Percentiles rank a stretch among this genome's conserved stretches.
These are phyloP conservation scores for Penicillium brasilianum DNA, from an alignment of 2,329 filamentous ascomycete species.

Conservation along the genomic window DNA sequence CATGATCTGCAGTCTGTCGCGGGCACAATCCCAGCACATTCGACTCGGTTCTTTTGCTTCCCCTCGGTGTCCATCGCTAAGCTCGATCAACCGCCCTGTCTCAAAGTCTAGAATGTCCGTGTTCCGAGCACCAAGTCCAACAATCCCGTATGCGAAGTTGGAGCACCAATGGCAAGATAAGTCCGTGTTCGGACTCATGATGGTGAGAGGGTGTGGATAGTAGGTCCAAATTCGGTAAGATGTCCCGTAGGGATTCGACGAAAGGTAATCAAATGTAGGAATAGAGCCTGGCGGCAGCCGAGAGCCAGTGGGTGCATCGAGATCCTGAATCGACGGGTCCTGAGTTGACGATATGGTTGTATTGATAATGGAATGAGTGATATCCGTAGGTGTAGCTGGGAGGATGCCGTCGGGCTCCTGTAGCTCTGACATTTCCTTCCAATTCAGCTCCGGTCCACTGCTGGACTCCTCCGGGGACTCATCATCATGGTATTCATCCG, in stretches of 20 bases:
- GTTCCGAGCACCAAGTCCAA: conserved; percentile 42
- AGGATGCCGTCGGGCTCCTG: too few species aligned
- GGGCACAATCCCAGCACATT: conserved; percentile 48
- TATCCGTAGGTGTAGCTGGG: not conserved
- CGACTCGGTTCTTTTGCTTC: conserved; percentile 38
- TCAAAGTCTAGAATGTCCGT: conserved; percentile 44
- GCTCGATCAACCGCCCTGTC: conserved; percentile 45
- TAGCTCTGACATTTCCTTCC: too few species aligned
- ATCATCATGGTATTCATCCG: not conserved
- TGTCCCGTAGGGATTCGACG: not conserved
- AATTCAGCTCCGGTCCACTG: not conserved
- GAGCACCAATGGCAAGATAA: conserved; percentile 49
- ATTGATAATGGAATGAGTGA: not conserved
- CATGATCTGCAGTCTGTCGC: conserved; percentile 40
- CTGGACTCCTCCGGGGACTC: not conserved
- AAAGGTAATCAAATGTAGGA: conserved; percentile 24
- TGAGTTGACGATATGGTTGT: not conserved
- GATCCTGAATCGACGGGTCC: too few species aligned
- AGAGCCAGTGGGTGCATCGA: not conserved
- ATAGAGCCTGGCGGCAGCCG: not conserved
- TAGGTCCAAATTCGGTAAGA: conserved; percentile 36
- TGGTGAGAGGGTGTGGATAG: conserved; percentile 48
- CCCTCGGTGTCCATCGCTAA: conserved; percentile 44
- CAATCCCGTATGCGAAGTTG: conserved; percentile 46
- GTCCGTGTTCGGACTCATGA: conserved; percentile 37